These are phyloP conservation scores for Akebia trifoliata DNA, from an alignment of 164 flowering plant genomes.

Conservation along the genomic window DNA sequence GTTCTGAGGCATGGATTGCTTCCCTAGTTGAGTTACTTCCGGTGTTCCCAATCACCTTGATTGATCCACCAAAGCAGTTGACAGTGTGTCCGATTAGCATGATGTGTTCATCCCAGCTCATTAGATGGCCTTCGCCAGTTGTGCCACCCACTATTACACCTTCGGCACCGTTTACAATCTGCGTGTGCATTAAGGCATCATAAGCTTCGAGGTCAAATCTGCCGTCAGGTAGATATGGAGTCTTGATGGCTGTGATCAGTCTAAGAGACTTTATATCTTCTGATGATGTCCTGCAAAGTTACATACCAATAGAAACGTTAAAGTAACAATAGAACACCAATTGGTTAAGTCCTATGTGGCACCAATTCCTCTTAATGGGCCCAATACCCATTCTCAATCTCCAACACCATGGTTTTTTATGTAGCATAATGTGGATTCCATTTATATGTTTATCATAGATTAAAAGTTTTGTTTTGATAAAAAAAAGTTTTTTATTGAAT, in stretches of 20 bases:
- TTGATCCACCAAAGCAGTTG: slow-evolving; percentile 73
- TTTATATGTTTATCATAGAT: too few relatives aligned
- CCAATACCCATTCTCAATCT: not conserved
- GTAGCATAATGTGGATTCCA: too few relatives aligned
- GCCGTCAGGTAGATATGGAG: slow-evolving; percentile 90
- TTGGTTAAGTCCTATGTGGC: not conserved
- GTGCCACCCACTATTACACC: slow-evolving; percentile 90
- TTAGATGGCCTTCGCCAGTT: slow-evolving; percentile 92
- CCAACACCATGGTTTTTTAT: too few relatives aligned
- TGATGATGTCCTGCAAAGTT: slow-evolving; percentile 54
- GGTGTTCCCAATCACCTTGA: slow-evolving; percentile 90
- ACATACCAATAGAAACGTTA: not conserved
- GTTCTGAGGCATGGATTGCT: slow-evolving; percentile 92
- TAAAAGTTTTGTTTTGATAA: too few relatives aligned
- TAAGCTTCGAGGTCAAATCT: slow-evolving; percentile 91
- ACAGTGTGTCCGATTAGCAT: slow-evolving; percentile 96
- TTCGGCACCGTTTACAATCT: slow-evolving; percentile 68
- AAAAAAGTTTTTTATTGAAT: too few relatives aligned
- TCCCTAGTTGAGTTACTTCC: slow-evolving; percentile 93
- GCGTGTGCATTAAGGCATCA: slow-evolving; percentile 70
- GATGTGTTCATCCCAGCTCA: slow-evolving; percentile 97
- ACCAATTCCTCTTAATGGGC: not conserved
- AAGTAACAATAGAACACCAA: not conserved
- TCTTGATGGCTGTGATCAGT: slow-evolving; percentile 83
- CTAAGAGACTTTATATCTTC: slow-evolving; percentile 69